Evolutionary conservation across 768 basidiomycete genomes (phyloP), one percentile per base, ranked within the genome.

Genomic region (Leccinum uliginosum): DNA sequence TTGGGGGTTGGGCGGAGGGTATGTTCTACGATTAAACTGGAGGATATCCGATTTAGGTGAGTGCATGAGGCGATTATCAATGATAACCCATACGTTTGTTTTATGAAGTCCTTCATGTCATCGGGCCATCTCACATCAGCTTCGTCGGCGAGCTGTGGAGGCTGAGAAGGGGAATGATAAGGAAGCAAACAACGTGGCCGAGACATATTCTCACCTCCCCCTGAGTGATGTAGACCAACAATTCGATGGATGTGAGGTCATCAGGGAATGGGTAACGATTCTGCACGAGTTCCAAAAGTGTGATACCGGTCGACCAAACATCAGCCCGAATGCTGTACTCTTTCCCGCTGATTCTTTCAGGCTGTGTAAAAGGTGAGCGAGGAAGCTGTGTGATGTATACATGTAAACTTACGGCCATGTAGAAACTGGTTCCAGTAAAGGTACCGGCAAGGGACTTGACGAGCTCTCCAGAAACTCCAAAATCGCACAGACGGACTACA

Each of bases 221-320:
- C 49, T 82, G 78, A 6, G 91, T 89, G 65, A 97, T 94, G 67
- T 93, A 85, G 73, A 92, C 87, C 76, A 98, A 84, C 53, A 98
- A 78, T 68, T 98, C 96, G 70, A 98, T 96, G n/a, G 92, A 86
- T 6, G 91, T 86, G 27, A 97, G 78, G 67, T 97, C 93, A 35
- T 82, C 84, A 3, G 94, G 90, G 76, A 97, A 98, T 10, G 97
- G 97, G 78, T 97, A 98, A 43, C 89, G 84, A 65, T 96, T 97
- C 67, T 91, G 84, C 6, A 95, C 90, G 23, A 99, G 83, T 74
- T 98, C 97, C 63, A 98, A 81, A 32, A 99, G 80, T 0, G 94
- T 91, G 46, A 99, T 88, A 23, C 96, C 97, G 14, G 93, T 89
- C 1, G 95, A 98, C 97, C 97, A 99, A 23, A 99, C 95, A 70